These are phyloP conservation scores for Monilinia fructigena DNA, from an alignment of 2,329 filamentous ascomycete genomes.

Conservation along the genomic window DNA sequence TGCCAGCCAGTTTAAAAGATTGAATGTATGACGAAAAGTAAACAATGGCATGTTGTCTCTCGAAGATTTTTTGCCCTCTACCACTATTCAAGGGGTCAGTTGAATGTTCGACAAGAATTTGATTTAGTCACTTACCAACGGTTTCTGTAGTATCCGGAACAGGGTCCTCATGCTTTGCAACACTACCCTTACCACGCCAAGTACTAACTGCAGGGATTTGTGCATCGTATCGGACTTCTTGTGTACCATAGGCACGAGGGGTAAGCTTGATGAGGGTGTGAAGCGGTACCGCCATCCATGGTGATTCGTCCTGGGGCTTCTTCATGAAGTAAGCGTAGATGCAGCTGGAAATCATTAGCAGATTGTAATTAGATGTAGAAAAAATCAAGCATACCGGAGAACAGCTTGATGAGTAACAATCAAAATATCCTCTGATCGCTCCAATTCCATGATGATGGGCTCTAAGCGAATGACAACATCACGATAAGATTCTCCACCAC, in stretches of 20 bases:
- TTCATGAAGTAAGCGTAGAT: constrained; percentile 99
- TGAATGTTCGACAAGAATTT: neutral
- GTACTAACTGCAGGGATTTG: constrained; percentile 96
- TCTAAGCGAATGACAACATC: constrained; percentile 97
- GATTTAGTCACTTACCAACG: neutral
- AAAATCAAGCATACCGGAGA: constrained; percentile 48
- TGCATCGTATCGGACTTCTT: constrained; percentile 82
- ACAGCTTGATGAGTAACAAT: constrained; percentile 98
- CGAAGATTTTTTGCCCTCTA: neutral
- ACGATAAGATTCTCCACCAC: constrained; percentile 90
- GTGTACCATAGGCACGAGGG: constrained; percentile 87
- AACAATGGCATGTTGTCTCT: neutral
- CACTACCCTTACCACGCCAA: constrained; percentile 90
- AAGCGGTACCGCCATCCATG: constrained; percentile 97
- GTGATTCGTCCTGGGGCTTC: constrained; percentile 84
- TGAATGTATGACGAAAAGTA: constrained; percentile 1
- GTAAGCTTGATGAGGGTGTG: constrained; percentile 97
- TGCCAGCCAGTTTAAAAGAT: constrained; percentile 5
- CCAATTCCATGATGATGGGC: constrained; percentile 99
- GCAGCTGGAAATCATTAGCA: constrained; percentile 49
- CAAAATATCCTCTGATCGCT: constrained; percentile 92
- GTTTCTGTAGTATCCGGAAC: constrained; percentile 21
- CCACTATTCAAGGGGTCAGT: neutral
- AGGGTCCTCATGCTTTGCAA: constrained; percentile 74
- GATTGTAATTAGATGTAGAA: neutral